These are phyloP conservation scores for Lentinula sp. DNA, from an alignment of 768 basidiomycete genomes.

Conservation along the genomic window DNA sequence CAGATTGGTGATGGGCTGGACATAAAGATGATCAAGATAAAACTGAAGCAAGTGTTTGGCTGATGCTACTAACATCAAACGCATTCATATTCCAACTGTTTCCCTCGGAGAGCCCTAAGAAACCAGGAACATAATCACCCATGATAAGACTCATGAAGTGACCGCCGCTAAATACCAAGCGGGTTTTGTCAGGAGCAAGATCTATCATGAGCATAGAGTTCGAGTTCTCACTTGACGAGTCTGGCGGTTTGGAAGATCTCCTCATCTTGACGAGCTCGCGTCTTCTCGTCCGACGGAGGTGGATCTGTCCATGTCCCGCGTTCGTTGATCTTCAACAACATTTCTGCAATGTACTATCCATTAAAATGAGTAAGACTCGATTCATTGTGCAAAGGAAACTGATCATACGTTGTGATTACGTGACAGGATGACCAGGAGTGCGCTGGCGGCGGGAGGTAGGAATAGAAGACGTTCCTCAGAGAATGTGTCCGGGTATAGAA, in stretches of 20 bases:
- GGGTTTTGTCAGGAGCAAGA: slow-evolving; percentile 1
- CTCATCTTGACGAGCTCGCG: slow-evolving; percentile 8
- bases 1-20: slow-evolving; percentile 28
- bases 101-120: slow-evolving; percentile 50
- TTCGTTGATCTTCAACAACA: slow-evolving; percentile 67
- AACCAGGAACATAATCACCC: slow-evolving; percentile 55
- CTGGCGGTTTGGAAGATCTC: slow-evolving; percentile 23
- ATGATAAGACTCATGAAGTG: slow-evolving; percentile 51
- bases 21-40: slow-evolving; percentile 11
- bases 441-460: slow-evolving; percentile 70
- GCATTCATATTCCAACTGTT: slow-evolving; percentile 46
- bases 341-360: slow-evolving; percentile 60
- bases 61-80: slow-evolving; percentile 28
- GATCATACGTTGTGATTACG: slow-evolving; percentile 56
- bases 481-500: slow-evolving; percentile 8
- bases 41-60: not conserved
- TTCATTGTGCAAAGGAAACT: not conserved
- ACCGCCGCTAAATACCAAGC: slow-evolving; percentile 28
- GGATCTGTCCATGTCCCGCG: slow-evolving; percentile 24
- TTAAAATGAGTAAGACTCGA: not conserved
- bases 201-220: not conserved
- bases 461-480: slow-evolving; percentile 50
- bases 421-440: slow-evolving; percentile 60
- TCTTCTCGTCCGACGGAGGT: slow-evolving; percentile 8
- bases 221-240: slow-evolving; percentile 14